These are phyloP conservation scores for Polysphondylium violaceum DNA, from an alignment of 78 protist genomes.

Conservation along the genomic window DNA sequence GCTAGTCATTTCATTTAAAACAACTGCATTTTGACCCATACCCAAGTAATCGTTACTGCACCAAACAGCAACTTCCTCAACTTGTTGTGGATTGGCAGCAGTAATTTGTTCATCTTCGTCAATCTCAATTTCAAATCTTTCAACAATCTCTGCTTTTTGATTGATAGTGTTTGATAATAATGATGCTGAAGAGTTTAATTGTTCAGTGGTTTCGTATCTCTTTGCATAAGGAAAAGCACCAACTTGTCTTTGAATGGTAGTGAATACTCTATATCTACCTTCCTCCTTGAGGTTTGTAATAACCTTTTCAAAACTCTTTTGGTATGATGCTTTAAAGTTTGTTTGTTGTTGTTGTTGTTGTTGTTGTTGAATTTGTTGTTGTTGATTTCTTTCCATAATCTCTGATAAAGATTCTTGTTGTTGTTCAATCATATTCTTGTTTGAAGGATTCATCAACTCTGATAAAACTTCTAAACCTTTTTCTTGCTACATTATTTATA, in stretches of 20 bases:
- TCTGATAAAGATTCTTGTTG: slow-evolving; percentile 17
- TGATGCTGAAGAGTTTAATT: background rate
- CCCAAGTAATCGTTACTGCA: slow-evolving; percentile 96
- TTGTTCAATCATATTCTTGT: background rate
- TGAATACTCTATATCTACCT: slow-evolving; percentile 80
- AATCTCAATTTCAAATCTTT: slow-evolving; percentile 5
- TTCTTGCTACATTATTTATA: slow-evolving; percentile 16
- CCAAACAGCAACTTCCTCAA: slow-evolving; percentile 89
- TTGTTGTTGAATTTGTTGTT: background rate
- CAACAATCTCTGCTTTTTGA: too few species aligned
- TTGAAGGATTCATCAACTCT: slow-evolving; percentile 41
- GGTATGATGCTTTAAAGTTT: background rate
- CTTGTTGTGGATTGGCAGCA: background rate
- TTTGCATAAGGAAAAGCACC: slow-evolving; percentile 77
- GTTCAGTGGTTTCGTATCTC: slow-evolving; percentile 26
- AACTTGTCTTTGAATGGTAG: slow-evolving; percentile 76
- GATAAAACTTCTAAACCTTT: slow-evolving; percentile 65
- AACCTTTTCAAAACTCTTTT: slow-evolving; percentile 26
- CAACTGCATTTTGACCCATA: slow-evolving; percentile 88
- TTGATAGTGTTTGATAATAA: too few species aligned
- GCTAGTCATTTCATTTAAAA: slow-evolving; percentile 74
- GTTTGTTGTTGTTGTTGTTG: background rate
- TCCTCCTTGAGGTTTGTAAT: slow-evolving; percentile 61
- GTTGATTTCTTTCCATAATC: slow-evolving; percentile 47
- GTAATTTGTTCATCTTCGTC: slow-evolving; percentile 16